Evolutionary conservation across 1,284 basidiomycete genomes (phyloP), one percentile per base, ranked within the genome.

Genomic region (Ceratobasidium sp.): DNA sequence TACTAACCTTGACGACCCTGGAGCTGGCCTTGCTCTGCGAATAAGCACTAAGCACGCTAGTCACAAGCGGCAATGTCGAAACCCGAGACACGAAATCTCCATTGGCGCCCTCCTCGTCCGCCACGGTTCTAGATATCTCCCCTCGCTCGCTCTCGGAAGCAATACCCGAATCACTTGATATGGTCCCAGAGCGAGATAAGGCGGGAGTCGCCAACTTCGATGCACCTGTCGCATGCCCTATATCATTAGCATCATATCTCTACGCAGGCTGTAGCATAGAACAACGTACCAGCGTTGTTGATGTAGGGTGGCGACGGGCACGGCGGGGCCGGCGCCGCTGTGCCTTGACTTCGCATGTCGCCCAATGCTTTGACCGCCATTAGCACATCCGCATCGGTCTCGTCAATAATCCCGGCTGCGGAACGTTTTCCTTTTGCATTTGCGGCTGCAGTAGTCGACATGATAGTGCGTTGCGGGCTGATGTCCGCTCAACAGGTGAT

Each of bases 21-120:
- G 91, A 93, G 75, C 87, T 89, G 26, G 90, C 90, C 81, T 93
- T 94, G 59, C 88, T 88, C 54, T 90, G 86, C 79, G 93, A 91
- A 78, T 94, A 94, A 7, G 87, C 89, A 26, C 89, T 82, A 44
- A 94, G 78, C 0, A 91, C 91, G 13, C 88, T 87, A 75, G 87
- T 88, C 21, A 95, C 88, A 57, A 93, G 79, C 0, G 88, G 87
- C 11, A 87, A 74, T 43, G 80, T 81, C 1, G 85, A 84, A 28
- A 87, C 83, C 78, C 80, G 86, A 80, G 82, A 87, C 71, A 87
- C 83, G 75, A 87, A 86, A 75, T 84, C 84, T 16, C 69, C 57
- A 44, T 41, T 74, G 52, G 35, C 43, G 11, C 61, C 32, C 38
- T 71, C 74, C 21, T 61, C 74, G 21, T 62, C 74, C 16, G 32